These are phyloP conservation scores for Geopyxis carbonaria DNA, from an alignment of 495 filamentous ascomycete genomes.

Conservation along the genomic window DNA sequence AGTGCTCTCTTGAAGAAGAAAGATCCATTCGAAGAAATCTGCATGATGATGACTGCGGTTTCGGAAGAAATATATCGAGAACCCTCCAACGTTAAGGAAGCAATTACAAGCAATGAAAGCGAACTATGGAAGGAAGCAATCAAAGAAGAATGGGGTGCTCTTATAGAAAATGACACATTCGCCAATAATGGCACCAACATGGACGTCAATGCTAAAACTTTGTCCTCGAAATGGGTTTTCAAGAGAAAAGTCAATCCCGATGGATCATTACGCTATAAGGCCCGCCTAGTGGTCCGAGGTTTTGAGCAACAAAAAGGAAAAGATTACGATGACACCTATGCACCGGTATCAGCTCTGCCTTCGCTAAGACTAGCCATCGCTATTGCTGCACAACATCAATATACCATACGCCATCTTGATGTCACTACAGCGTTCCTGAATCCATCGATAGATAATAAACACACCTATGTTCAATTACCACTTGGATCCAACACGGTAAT, in stretches of 20 bases:
- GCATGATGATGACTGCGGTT: too few species aligned
- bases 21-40: too few species aligned
- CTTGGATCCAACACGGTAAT: slow-evolving; percentile 4
- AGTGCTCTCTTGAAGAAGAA: too few species aligned
- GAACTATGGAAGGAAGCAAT: slow-evolving; percentile 3
- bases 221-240: slow-evolving; percentile 14
- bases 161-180: slow-evolving; percentile 1
- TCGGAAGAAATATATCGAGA: too few species aligned
- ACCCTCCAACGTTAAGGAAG: too few species aligned
- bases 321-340: slow-evolving; percentile 14
- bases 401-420: slow-evolving; percentile 10
- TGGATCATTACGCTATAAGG: slow-evolving; percentile 10
- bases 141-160: not conserved
- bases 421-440: slow-evolving; percentile 12
- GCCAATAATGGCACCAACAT: too few species aligned
- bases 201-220: slow-evolving; percentile 2
- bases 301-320: slow-evolving; percentile 10
- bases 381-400: not conserved
- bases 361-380: slow-evolving; percentile 6
- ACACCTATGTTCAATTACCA: slow-evolving; percentile 7
- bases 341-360: slow-evolving; percentile 4
- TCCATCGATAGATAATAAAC: not conserved
- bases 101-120: too few species aligned
- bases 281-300: slow-evolving; percentile 8
- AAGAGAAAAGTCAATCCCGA: slow-evolving; percentile 7